Percentiles rank a stretch among this genome's conserved stretches.
Evolutionary conservation across 495 filamentous ascomycete genomes (phyloP).

Genomic region (Neurospora tetraspora): DNA sequence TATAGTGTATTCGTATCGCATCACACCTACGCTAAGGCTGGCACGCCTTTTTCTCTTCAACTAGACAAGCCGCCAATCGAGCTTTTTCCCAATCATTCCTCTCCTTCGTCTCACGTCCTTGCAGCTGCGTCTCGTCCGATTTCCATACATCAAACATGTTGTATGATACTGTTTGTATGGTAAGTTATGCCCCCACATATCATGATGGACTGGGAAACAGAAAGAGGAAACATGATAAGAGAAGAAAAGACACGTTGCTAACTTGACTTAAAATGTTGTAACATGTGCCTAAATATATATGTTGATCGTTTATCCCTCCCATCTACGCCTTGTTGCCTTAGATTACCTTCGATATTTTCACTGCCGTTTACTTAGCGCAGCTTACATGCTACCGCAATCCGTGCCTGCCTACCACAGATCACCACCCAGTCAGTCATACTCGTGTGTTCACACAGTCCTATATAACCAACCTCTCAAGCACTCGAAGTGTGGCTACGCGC

Average conservation of each 20-base stretch:
- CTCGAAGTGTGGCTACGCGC: not conserved
- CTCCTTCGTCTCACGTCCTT: not conserved
- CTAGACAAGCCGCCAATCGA: not conserved
- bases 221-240: not conserved
- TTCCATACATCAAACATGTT: not conserved
- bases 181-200: not conserved
- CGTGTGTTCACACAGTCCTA: not conserved
- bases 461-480: not conserved
- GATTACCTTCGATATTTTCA: not conserved
- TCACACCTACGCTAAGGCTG: no score
- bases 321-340: not conserved
- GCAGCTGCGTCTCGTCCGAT: not conserved
- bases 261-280: not conserved
- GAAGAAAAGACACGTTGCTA: not conserved
- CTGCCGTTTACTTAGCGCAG: not conserved
- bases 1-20: no score
- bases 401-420: not conserved
- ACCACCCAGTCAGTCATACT: not conserved
- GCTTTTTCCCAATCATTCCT: not conserved
- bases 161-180: not conserved
- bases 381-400: not conserved
- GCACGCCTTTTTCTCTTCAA: not conserved
- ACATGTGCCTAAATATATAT: not conserved
- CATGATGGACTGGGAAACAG: not conserved
- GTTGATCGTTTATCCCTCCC: not conserved